phyloP scores from a whole-genome alignment of 2,329 filamentous ascomycete species.

The Botrytis elliptica region DNA sequence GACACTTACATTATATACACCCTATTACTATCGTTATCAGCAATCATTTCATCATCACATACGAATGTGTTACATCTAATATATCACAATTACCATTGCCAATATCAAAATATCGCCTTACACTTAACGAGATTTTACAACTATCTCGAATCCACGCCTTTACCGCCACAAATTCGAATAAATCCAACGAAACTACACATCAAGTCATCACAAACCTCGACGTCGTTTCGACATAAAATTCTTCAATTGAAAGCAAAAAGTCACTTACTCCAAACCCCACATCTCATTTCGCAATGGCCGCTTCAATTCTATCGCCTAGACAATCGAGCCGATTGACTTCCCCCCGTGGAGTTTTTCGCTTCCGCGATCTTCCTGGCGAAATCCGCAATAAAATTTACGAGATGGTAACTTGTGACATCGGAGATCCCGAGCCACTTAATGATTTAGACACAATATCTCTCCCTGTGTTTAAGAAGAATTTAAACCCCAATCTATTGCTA shows the following conservation, averaged over 20 bases:
- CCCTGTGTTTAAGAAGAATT: not conserved
- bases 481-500: not conserved
- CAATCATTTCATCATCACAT: not conserved
- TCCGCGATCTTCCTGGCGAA: not conserved
- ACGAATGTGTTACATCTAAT: not conserved
- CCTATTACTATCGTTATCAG: not conserved
- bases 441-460: not conserved
- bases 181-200: not conserved
- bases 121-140: not conserved
- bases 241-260: not conserved
- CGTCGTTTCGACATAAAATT: not conserved
- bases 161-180: not conserved
- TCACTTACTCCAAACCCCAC: not conserved
- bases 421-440: not conserved
- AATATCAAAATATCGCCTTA: not conserved
- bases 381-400: not conserved
- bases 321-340: not conserved
- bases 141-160: not conserved
- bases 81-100: not conserved
- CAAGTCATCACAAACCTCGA: not conserved
- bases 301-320: not conserved
- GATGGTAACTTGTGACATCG: not conserved
- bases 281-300: not conserved
- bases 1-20: not conserved
- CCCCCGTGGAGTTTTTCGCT: not conserved